Evolutionary conservation across 331 rosid species (phyloP).

Genomic region (Pyracantha coccinea): DNA sequence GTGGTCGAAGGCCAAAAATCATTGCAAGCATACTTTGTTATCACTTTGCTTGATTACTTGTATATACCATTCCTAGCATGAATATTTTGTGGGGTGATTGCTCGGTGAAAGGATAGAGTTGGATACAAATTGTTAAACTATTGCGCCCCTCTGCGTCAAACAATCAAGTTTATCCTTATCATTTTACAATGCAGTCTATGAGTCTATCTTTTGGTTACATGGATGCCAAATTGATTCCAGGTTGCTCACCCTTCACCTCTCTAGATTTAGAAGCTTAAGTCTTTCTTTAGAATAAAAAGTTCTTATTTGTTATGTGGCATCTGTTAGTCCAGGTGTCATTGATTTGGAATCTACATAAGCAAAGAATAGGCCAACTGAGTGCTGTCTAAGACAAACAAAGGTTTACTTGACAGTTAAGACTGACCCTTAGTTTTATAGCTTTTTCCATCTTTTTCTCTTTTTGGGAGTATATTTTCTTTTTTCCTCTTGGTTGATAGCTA

Average conservation of each 20-base stretch:
- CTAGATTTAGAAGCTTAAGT: neutral
- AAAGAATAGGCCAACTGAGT: too few species aligned
- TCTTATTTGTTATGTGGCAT: neutral
- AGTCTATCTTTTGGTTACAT: too few species aligned
- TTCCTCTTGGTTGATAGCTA: neutral
- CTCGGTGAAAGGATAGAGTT: too few species aligned
- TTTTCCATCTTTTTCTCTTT: neutral
- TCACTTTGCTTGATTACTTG: neutral
- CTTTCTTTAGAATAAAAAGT: neutral
- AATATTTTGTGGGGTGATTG: neutral
- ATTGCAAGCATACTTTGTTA: slow-evolving; percentile 3
- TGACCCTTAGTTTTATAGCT: too few species aligned
- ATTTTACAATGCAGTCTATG: too few species aligned
- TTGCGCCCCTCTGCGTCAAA: too few species aligned
- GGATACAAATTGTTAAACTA: too few species aligned
- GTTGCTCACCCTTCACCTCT: neutral
- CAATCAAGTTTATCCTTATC: too few species aligned
- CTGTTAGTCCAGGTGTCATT: neutral
- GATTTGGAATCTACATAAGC: too few species aligned
- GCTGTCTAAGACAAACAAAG: too few species aligned
- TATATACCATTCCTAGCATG: neutral
- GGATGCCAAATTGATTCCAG: neutral
- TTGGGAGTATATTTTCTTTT: neutral
- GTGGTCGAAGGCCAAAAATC: neutral
- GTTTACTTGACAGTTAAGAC: too few species aligned